A percentile compares a stretch with the other conserved stretches of the same genome.
Conservation (phyloP, 805 yeast species). For the Candida oleophila region DNA sequence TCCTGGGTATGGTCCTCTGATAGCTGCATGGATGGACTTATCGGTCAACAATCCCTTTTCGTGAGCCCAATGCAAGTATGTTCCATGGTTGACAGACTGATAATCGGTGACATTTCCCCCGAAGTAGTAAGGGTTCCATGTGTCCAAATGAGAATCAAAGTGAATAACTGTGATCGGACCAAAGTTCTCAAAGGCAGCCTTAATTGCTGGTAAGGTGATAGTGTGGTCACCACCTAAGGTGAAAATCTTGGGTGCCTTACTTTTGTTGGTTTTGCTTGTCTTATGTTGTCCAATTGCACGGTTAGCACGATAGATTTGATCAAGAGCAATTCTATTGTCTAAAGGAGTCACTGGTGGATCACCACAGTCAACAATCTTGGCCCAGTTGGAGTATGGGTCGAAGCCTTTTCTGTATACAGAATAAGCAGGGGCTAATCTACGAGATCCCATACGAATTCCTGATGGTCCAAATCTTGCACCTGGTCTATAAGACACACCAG, state of each 20-base stretch:
- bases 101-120: conserved; percentile 12
- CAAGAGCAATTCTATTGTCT: conserved; percentile 61
- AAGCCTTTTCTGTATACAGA: conserved; percentile 22
- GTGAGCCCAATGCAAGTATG: conserved; percentile 13
- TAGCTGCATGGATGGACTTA: conserved; percentile 11
- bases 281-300: conserved; percentile 37
- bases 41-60: conserved; percentile 11
- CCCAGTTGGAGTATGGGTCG: conserved; percentile 45
- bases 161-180: conserved; percentile 12
- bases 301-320: conserved; percentile 60
- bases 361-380: conserved; percentile 59
- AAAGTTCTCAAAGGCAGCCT: conserved; percentile 13
- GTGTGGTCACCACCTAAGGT: conserved; percentile 14
- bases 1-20: conserved; percentile 7
- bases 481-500: conserved; percentile 54
- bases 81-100: conserved; percentile 13
- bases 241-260: conserved; percentile 10
- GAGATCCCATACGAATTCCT: conserved; percentile 46
- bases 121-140: conserved; percentile 11
- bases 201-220: conserved; percentile 10
- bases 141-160: conserved; percentile 12
- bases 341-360: conserved; percentile 70
- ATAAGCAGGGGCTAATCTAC: conserved; percentile 33
- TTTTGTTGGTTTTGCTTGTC: conserved; percentile 3
- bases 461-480: conserved; percentile 64